These are phyloP conservation scores for Cyclotella distinguenda DNA, from an alignment of 108 stramenopile species.

Conservation along the genomic window DNA sequence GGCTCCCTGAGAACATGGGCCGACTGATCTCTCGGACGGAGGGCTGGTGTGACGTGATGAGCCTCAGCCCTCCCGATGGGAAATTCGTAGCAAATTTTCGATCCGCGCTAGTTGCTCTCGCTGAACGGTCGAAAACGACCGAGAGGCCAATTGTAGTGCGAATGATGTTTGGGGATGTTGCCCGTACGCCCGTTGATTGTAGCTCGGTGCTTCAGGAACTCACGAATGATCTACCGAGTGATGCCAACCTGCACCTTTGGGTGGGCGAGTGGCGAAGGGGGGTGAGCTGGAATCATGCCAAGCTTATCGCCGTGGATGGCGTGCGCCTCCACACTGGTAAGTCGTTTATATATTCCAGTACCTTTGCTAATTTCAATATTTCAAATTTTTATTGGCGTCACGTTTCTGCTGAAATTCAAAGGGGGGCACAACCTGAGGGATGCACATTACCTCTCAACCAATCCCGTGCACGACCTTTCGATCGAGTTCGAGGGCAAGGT, in stretches of 20 bases:
- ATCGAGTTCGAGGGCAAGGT: conserved; percentile 56
- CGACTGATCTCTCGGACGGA: conserved; percentile 46
- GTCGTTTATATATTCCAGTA: too few relatives aligned
- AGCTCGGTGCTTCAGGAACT: conserved; percentile 38
- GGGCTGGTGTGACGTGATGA: conserved; percentile 45
- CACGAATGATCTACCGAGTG: conserved; percentile 53
- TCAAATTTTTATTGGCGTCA: too few relatives aligned
- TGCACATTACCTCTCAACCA: conserved; percentile 44
- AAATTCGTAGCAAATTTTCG: conserved; percentile 47
- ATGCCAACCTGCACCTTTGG: conserved; percentile 54
- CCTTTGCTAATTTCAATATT: too few relatives aligned
- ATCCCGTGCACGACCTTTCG: conserved; percentile 59
- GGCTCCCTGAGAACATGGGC: conserved; percentile 53
- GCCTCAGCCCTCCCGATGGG: conserved; percentile 58
- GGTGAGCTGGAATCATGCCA: conserved; percentile 65
- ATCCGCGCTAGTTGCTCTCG: conserved; percentile 35
- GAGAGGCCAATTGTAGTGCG: conserved; percentile 45
- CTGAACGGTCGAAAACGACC: conserved; percentile 5
- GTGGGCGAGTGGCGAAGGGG: conserved; percentile 66
- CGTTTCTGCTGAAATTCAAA: too few relatives aligned
- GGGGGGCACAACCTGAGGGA: conserved; percentile 71
- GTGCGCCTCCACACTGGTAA: conserved; percentile 56
- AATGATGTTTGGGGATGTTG: conserved; percentile 65
- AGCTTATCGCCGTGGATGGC: conserved; percentile 69
- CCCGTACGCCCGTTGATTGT: conserved; percentile 63